Conservation (phyloP, 768 basidiomycete species). For the Panaeolus papilionaceus region DNA sequence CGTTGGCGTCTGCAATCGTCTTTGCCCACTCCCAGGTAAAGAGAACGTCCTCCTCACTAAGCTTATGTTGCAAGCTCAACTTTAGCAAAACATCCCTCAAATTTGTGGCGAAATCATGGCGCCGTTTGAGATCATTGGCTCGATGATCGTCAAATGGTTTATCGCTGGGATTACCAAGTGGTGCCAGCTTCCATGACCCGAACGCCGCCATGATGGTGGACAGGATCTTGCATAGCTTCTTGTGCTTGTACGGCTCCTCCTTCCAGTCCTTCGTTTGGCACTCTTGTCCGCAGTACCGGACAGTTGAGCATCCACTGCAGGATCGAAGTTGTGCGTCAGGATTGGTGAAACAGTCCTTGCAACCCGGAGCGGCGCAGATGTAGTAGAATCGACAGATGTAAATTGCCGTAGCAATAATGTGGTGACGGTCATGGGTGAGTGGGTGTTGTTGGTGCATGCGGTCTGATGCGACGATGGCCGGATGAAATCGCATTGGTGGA, state of each 20-base stretch:
- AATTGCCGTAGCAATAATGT: background rate
- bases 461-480: background rate
- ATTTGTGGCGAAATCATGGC: background rate
- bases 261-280: constrained; percentile 1
- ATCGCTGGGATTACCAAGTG: background rate
- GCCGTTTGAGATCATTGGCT: background rate
- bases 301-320: background rate
- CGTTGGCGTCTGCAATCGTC: background rate
- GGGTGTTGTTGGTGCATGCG: background rate
- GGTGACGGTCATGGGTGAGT: background rate
- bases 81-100: background rate
- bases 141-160: background rate
- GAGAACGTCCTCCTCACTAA: background rate
- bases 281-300: background rate
- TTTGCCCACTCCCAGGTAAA: background rate
- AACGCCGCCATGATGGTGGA: background rate
- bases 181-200: background rate
- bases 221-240: background rate
- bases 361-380: background rate
- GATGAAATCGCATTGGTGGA: background rate
- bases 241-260: background rate
- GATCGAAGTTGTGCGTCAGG: background rate
- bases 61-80: background rate
- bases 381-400: background rate
- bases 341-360: background rate